Evolutionary conservation across 805 yeast genomes (phyloP), one percentile per base, ranked within the genome.

Genomic region (Candida ficus): DNA sequence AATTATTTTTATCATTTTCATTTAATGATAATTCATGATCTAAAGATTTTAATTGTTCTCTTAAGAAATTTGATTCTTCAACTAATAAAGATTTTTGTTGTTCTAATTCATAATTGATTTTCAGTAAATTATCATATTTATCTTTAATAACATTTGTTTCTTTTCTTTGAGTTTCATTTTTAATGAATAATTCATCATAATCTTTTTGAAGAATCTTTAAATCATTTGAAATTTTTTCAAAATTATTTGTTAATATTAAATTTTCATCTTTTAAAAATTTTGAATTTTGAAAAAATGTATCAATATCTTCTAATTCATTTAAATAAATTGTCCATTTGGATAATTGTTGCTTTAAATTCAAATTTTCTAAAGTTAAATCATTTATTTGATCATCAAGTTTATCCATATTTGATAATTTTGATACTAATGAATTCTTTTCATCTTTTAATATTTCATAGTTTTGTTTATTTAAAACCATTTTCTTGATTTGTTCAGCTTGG

Each of bases 31-130:
- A 56, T 30, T 54, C 49, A 11, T 56, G 52, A 43, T 75, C 80
- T 34, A 75, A 54, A 23, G 69, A 70, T 39, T 77, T 71, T 37
- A 83, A 55, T 57, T 78, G 81, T 30, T 67, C 67, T 43, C 83
- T 65, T 39, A 83, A 60, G 42, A 78, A 68, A 39, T 69, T 75
- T 22, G 79, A 70, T 52, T 83, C 90, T 45, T 75, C 76, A 19
- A 63, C 52, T n/a, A 80, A 72, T 32, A 82, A 61, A 3, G 63
- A 52, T 38, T 68, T 68, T 42, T 78, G 80, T 39, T 73, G 71
- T 36, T 76, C 75, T 6, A 75, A 54, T 41, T 79, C 72, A 60
- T 44, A 58, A 37, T 64, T 66, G 6, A 67, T 40, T 41, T 54
- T 63, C 18, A 56, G 53, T 29, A 62, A 36, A 39, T 60, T 30